Evolutionary conservation across 2,329 filamentous ascomycete genomes (phyloP), one percentile per base, ranked within the genome.

Genomic region (Colletotrichum filicis): DNA sequence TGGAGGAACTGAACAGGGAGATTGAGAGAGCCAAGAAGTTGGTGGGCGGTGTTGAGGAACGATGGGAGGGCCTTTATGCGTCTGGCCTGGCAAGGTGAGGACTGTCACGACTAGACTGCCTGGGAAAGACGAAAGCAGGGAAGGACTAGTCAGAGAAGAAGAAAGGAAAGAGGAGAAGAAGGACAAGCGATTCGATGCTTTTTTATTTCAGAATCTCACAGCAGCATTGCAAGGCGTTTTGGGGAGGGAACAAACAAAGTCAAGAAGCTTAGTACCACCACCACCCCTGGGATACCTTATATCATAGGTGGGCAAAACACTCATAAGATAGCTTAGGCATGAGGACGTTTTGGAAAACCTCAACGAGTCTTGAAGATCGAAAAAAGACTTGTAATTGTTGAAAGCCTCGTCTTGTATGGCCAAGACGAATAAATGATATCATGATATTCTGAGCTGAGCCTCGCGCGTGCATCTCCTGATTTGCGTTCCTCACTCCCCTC

Each of bases 1-100:
- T 95, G 32, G 94, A 97, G 69, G 95, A 98, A 83, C 82, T 98
- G 69, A 93, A 93, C 55, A 86, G 85, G 46, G 95, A 98, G 84
- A 96, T 97, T 75, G 90, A 91, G 74, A 86, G 85, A 32, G 83
- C 95, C 14, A 92, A 87, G 76, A 86, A 85, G n/a, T 90, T 91
- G 77, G 87, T 97, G 6, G 87, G 87, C 1, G 89, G 89, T 22
- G 87, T 96, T 5, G 94, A 96, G 74, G 81, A 87, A 69, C 81
- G 84, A 37, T 90, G 88, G 87, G 85, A 90, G 74, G 87, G 85
- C 2, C 78, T 90, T 0, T 91, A 90, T 74, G 24, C 76, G 74
- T 61, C 73, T 8, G 74, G 68, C 35, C 60, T 71, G 37, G 35
- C 68, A 63, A 42, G 63, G n/a, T 72, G 26, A 74, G 32, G 3